Evolutionary conservation across 2,329 filamentous ascomycete species (phyloP).

Genomic region (Hymenoscyphus linearis): DNA sequence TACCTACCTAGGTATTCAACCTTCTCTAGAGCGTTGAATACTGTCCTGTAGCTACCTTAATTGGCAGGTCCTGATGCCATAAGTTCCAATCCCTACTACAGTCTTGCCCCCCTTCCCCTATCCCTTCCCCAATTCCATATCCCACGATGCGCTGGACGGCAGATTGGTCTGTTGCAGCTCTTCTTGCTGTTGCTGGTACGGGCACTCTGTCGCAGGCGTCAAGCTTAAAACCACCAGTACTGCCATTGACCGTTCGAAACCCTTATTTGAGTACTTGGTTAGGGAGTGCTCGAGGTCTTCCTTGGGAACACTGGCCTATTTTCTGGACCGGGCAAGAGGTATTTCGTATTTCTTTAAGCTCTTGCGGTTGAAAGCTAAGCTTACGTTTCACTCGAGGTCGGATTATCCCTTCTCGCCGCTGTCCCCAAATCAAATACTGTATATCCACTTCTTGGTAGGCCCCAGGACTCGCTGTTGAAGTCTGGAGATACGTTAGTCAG

Average conservation of each 20-base stretch:
- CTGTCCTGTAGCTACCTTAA: background rate
- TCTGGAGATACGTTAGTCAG: conserved; percentile 33
- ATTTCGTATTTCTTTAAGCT: conserved; percentile 11
- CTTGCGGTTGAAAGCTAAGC: background rate
- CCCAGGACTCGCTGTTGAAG: conserved; percentile 54
- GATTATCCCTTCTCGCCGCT: conserved; percentile 57
- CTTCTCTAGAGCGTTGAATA: background rate
- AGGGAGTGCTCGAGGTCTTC: conserved; percentile 61
- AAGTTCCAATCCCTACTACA: background rate
- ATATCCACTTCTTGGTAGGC: conserved; percentile 60
- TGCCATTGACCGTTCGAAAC: conserved; percentile 54
- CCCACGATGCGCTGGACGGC: conserved; percentile 29
- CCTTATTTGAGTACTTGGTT: conserved; percentile 59
- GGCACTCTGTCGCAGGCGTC: conserved; percentile 40
- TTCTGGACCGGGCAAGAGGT: conserved; percentile 71
- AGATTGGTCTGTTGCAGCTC: conserved; percentile 26
- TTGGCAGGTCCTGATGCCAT: conserved; percentile 3
- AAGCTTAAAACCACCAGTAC: conserved; percentile 48
- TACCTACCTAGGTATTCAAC: background rate
- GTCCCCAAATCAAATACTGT: conserved; percentile 54
- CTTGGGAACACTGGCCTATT: conserved; percentile 83
- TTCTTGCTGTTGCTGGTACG: conserved; percentile 27
- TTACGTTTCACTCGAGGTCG: conserved; percentile 39
- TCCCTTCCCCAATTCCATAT: background rate
- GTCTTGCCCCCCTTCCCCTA: background rate